Base-by-base conservation (phyloP, 225 moss, liverwort and hornwort genomes). In the Bryoerythrophyllum caledonicum region DNA sequence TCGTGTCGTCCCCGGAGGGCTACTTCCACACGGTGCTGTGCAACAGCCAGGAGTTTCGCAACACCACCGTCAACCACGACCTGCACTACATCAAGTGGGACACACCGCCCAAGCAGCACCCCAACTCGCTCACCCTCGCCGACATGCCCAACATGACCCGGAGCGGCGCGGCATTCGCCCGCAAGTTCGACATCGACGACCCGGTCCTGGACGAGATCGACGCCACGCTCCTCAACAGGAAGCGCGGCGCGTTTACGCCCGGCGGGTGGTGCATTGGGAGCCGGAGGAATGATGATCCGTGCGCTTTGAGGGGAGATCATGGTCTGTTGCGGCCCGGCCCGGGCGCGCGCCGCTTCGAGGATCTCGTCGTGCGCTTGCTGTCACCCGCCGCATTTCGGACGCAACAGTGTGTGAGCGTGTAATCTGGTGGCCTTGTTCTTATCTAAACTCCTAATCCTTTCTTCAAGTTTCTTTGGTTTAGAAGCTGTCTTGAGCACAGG, bases 51-150 rank as follows among this genome's bases (percentile, higher is more conserved):
- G 90, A 91, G 80, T 96, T 90, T 38, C 89, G 86, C 3, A 96
- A 94, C 80, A 96, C 94, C 7, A 96, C 96, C 5, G 96, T 94
- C 30, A 96, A 96, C 37, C 92, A 93, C 64, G 96, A 96, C 82
- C 77, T 96, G 75, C 96, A 94, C 80, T 96, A 75, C 78, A 96
- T 96, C 83, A 84, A 89, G 53, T 96, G 96, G 96, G 96, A 96
- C 74, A 87, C 54, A 9, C 96, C 96, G 9, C 96, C 96, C 2
- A 93, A 89, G 57, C 96, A 96, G 37, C 96, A 96, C 60, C 96
- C 96, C 0, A 83, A 88, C 2, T 89, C 90, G 3, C 86, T 96
- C 7, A 82, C 85, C 15, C 17, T 86, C 5, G 67, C n/a, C 26
- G 86, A 92, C 75, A 71, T 92, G 43, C 62, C 67, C 0, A 90